Base-by-base conservation (phyloP, 805 yeast genomes). In the Saccharomyces jurei region DNA sequence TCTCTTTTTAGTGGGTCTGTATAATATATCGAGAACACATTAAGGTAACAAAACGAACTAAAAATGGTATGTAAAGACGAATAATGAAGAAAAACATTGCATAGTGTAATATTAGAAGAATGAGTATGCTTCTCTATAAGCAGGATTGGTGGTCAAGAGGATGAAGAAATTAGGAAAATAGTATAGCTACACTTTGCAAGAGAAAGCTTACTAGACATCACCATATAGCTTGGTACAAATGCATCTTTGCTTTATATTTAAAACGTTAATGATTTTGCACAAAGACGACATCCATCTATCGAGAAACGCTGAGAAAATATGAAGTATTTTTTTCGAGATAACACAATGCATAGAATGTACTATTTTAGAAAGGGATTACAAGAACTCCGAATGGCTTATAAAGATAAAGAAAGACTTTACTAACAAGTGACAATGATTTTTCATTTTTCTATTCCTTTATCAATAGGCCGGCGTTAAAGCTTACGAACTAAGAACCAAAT, bases 401-500 rank as follows among this genome's bases (percentile, higher is more conserved):
- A 36, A n/a, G 6, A 27, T 22, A 31, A 31, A 4, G 10, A 11
- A 14, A 1, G 13, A 6, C 6, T 28, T 27, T 48, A 25, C 36
- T 26, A 31, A 28, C 36, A 21, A 28, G n/a, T n/a, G 4, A 36
- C 4, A 9, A 36, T 17, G 21, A n/a, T n/a, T 21, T 48, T 30
- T n/a, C 22, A 32, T 21, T 14, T 44, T 48, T 55, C 52, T 58
- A 53, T 54, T 57, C 69, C 46, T 49, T 52, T 32, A 49, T 50
- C 13, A 10, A 48, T 62, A 84, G 94, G 90, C 92, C 78, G 91
- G 88, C 76, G 80, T 90, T 76, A 92, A 88, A 80, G 85, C 96
- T 79, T 89, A 81, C 83, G 97, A 92, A 86, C 85, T 94, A 78
- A 87, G 96, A 81, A 85, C 94, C 76, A 87, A 90, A 81, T 87